phyloP scores from a whole-genome alignment of 495 filamentous ascomycete species.

The Neurospora sp. region DNA sequence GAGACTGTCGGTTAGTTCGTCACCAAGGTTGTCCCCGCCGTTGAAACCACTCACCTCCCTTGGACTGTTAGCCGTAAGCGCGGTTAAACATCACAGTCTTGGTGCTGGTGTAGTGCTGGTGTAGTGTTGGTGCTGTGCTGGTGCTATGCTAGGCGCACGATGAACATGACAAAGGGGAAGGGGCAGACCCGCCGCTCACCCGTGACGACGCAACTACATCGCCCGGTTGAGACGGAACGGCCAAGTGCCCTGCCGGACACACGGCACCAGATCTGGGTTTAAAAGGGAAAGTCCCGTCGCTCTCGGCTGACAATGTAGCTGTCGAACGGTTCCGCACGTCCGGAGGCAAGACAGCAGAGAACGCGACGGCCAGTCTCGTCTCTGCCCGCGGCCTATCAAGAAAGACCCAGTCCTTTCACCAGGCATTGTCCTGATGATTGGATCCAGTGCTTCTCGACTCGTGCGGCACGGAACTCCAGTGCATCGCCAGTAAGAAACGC shows the following conservation, averaged over 20 bases:
- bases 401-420: background rate
- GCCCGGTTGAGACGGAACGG: background rate
- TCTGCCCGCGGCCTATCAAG: background rate
- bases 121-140: background rate
- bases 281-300: slow-evolving; percentile 1
- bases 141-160: background rate
- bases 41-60: slow-evolving; percentile 4
- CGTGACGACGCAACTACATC: background rate
- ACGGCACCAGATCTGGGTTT: background rate
- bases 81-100: background rate
- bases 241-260: background rate
- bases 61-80: background rate
- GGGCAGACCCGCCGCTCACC: background rate
- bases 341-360: slow-evolving; percentile 2
- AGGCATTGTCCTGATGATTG: background rate
- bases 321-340: background rate
- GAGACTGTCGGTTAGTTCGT: background rate
- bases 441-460: background rate
- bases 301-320: background rate
- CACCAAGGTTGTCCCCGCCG: background rate
- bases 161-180: background rate
- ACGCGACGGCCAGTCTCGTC: background rate
- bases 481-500: background rate
- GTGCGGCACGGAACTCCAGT: background rate
- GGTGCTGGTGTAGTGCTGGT: no score